Base-by-base conservation (phyloP, 805 yeast genomes). In the Priceomyces medius region DNA sequence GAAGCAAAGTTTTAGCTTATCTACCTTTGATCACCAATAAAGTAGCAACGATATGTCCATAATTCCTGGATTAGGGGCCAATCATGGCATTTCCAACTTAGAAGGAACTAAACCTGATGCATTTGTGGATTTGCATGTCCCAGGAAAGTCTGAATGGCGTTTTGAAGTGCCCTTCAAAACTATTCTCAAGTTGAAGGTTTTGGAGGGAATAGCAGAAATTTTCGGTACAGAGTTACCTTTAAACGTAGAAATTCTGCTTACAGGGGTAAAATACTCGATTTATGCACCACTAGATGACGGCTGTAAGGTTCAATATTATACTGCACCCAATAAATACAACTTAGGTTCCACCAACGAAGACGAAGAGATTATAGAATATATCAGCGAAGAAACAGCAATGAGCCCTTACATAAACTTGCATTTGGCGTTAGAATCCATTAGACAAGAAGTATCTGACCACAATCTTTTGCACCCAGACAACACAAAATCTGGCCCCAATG, bases 191-290 rank as follows among this genome's bases (percentile, higher is more conserved):
- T 54, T 85, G 34, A 77, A 69, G 50, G 70, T 81, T 8, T 43
- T 63, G 2, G 65, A 69, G 2, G 99, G 99, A 3, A 73, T 81
- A 2, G 96, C 88, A 2, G 99, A 93, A 64, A 77, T 89, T 7
- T 88, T 85, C 62, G 99, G 99, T 18, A 88, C 97, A 2, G 99
- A 93, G 59, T 74, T 93, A 18, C 86, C 97, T 2, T 68, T 74
- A 32, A 87, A 85, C 43, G 70, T 74, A 1, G 85, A 80, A 17
- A 31, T 66, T 24, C 59, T 55, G 34, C 48, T 70, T 19, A 51
- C 67, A 9, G 76, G 76, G 4, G 65, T 57, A 17, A 70, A 69
- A 45, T 61, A 56, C 42, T 58, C 70, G 20, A 43, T 70, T 3
- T 69, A 62, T 43, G 64, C 74, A 5, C 74, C 74, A 0, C 53